Base-by-base conservation (phyloP, 306 rosid genomes). In the Lathyrus tuberosus region DNA sequence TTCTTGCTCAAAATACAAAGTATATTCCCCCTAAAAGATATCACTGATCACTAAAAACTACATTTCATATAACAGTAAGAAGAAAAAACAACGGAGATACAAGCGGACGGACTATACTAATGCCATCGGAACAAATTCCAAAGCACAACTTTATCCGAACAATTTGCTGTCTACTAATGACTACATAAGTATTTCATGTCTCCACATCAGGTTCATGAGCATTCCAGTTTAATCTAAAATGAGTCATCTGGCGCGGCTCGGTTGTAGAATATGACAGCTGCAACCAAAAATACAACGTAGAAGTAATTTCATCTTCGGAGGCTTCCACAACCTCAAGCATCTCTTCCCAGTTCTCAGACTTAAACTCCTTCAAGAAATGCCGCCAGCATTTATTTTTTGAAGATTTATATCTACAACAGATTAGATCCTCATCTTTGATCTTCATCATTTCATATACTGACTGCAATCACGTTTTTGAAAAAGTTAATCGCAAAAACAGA, bases 311-410 rank as follows among this genome's bases (percentile, higher is more conserved):
- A 15, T 46, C 49, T 10, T 37, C 48, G 58, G 26, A 12, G 3
- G 14, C 38, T 5, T 20, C 5, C 0, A 33, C 24, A 8, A 4
- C 66, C 15, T 48, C 53, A 28, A 49, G n/a, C 6, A 24, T 48
- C 0, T 47, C 69, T 72, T 74, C 59, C 30, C 62, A 17, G 73
- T 78, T 72, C 78, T 79, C 68, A 69, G 53, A 16, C 80, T 84
- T 51, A 49, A 67, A 30, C 15, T 76, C 78, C 80, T 70, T 72
- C 81, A 88, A 62, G 52, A 69, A 84, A 79, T 88, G 91, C 48
- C 81, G 75, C 90, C 95, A 84, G 72, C 91, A 86, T 80, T 72
- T 88, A 10, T 78, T 85, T 64, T 18, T 65, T 17, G 24, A 17
- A 64, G 62, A 10, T 43, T 59, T 84, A 53, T 81, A 76, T 35